Evolutionary conservation across 345 rosid genomes (phyloP).

Genomic region (Heritiera littoralis): DNA sequence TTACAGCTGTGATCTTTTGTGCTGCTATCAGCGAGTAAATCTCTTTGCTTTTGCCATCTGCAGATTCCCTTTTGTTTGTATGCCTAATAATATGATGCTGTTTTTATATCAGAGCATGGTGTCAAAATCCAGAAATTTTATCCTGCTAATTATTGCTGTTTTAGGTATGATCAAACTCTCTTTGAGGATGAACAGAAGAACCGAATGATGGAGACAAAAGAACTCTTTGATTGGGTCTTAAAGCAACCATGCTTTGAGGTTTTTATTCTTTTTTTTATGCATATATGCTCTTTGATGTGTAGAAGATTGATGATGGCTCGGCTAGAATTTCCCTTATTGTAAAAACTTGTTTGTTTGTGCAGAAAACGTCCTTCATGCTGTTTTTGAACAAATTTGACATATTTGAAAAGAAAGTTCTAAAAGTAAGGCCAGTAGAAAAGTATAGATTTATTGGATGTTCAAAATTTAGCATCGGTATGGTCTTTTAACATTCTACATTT

Average conservation of each 20-base stretch:
- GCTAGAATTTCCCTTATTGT: not conserved
- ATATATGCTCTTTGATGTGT: not conserved
- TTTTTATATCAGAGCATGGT: not conserved
- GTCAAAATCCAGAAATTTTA: not conserved
- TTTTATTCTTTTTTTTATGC: not conserved
- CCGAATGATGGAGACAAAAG: conserved; percentile 93
- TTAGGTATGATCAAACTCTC: conserved; percentile 91
- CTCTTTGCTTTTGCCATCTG: conserved; percentile 4
- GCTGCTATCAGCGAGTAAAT: conserved; percentile 99
- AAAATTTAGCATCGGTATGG: not conserved
- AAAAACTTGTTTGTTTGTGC: conserved; percentile 30
- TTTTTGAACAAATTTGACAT: conserved; percentile 95
- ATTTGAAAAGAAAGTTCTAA: conserved; percentile 89
- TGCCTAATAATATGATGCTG: not conserved
- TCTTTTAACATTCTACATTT: conserved; percentile 16
- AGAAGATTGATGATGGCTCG: not conserved
- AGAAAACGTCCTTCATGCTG: conserved; percentile 99
- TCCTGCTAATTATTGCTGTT: conserved; percentile 14
- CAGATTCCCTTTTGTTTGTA: not conserved
- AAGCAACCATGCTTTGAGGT: conserved; percentile 99
- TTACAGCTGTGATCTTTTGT: conserved; percentile 95
- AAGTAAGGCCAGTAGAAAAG: conserved; percentile 47
- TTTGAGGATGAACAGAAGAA: conserved; percentile 91
- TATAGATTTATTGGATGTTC: not conserved
- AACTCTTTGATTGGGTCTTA: conserved; percentile 94